Conservation (phyloP, 1,284 basidiomycete species). For the Exobasidium rhododendri region DNA sequence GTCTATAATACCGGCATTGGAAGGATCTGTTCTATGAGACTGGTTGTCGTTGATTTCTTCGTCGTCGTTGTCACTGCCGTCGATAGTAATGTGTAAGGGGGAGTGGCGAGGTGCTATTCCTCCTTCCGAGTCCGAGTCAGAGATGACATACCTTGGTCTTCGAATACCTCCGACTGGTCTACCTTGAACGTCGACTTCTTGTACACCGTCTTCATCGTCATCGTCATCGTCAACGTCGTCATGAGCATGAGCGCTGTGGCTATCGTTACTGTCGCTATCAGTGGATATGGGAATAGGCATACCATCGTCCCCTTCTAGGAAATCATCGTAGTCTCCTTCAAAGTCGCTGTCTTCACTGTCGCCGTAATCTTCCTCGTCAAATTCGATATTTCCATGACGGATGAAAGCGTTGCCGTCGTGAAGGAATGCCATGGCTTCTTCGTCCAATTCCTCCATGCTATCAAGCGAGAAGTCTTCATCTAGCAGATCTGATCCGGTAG, state of each 20-base stretch:
- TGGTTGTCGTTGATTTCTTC: too few relatives aligned
- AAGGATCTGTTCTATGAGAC: too few relatives aligned
- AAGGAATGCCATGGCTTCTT: conserved; percentile 11
- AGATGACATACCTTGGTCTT: neutral
- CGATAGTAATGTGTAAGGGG: neutral
- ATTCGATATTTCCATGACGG: neutral
- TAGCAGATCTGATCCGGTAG: conserved; percentile 7
- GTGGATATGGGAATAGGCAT: too few relatives aligned
- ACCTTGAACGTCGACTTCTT: neutral
- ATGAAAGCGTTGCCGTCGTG: conserved; percentile 15
- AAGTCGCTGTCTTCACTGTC: neutral
- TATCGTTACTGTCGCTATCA: too few relatives aligned
- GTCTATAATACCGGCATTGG: too few relatives aligned
- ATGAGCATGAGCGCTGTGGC: neutral
- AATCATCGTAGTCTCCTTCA: conserved; percentile 6
- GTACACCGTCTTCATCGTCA: conserved; percentile 7
- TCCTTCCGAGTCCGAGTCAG: conserved; percentile 4
- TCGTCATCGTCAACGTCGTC: conserved; percentile 27
- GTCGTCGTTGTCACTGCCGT: neutral
- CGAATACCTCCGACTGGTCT: conserved; percentile 2
- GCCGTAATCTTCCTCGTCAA: too few relatives aligned
- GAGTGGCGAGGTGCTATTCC: too few relatives aligned
- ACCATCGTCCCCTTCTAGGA: too few relatives aligned
- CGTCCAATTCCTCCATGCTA: conserved; percentile 8
- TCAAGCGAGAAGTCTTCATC: conserved; percentile 8